Conservation (phyloP, 257 asterid genomes). For the Nyctanthes arbortristis region DNA sequence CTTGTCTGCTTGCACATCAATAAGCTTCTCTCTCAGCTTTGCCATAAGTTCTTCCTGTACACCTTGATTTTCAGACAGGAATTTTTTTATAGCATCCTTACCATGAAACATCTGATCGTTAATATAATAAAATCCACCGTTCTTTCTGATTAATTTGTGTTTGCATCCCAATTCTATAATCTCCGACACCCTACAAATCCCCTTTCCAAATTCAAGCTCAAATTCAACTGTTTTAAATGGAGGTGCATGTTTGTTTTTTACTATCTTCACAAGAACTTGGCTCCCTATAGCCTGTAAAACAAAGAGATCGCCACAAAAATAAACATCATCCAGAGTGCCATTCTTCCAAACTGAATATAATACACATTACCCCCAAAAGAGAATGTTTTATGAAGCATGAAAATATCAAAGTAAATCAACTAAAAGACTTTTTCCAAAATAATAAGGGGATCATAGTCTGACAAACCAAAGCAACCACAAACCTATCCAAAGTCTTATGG, state of each 20-base stretch:
- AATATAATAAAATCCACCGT: constrained; percentile 36
- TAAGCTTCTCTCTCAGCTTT: constrained; percentile 69
- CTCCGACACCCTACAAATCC: constrained; percentile 73
- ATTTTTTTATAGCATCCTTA: constrained; percentile 60
- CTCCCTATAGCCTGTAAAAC: constrained; percentile 70
- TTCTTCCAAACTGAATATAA: neutral
- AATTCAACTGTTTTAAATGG: constrained; percentile 78
- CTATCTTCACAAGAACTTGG: constrained; percentile 83
- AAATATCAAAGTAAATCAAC: neutral
- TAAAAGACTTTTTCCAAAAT: too few relatives aligned
- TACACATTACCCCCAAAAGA: neutral
- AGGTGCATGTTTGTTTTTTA: constrained; percentile 94
- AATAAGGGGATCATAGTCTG: neutral
- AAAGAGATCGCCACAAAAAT: constrained; percentile 1
- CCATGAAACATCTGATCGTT: constrained; percentile 48
- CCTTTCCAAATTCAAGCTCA: constrained; percentile 89
- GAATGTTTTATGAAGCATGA: neutral
- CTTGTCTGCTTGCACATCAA: constrained; percentile 29
- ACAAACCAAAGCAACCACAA: neutral
- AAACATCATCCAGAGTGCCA: neutral
- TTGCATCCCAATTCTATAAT: constrained; percentile 75
- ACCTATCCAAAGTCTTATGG: constrained; percentile 12
- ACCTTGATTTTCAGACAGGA: constrained; percentile 44
- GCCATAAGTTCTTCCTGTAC: constrained; percentile 57
- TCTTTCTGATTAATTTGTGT: constrained; percentile 58